phyloP scores from a whole-genome alignment of 495 filamentous ascomycete genomes.

The Hypoxylon lienhwacheense region DNA sequence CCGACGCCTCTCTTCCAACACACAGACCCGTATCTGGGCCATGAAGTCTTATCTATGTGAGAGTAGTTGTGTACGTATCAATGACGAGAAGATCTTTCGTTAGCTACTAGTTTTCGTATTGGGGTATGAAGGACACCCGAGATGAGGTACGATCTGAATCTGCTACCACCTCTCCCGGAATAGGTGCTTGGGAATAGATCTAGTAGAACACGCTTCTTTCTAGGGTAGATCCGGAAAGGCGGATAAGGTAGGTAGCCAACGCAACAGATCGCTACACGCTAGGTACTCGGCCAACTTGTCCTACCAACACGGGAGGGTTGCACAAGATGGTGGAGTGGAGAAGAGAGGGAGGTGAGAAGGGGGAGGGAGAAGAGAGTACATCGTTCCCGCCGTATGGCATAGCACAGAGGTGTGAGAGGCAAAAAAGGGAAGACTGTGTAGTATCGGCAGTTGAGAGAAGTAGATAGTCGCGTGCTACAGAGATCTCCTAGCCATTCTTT shows the following conservation, averaged over 20 bases:
- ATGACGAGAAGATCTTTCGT: too few species aligned
- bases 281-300: slow-evolving; percentile 21
- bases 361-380: slow-evolving; percentile 15
- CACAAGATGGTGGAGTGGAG: slow-evolving; percentile 24
- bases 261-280: slow-evolving; percentile 5
- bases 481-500: slow-evolving; percentile 27
- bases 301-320: slow-evolving; percentile 18
- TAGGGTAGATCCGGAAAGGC: slow-evolving; percentile 7
- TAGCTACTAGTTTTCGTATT: too few species aligned
- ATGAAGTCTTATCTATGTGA: slow-evolving; percentile 3
- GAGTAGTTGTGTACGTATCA: slow-evolving; percentile 4
- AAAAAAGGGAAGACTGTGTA: slow-evolving; percentile 33
- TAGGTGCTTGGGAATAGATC: not conserved
- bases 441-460: slow-evolving; percentile 32
- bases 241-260: slow-evolving; percentile 18
- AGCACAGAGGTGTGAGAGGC: slow-evolving; percentile 29
- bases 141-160: too few species aligned
- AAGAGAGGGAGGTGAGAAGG: slow-evolving; percentile 14
- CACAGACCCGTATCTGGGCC: not conserved
- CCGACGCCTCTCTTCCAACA: not conserved
- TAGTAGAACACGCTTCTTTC: too few species aligned
- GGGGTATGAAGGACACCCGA: too few species aligned
- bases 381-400: slow-evolving; percentile 27
- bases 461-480: slow-evolving; percentile 36
- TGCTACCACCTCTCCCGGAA: too few species aligned